Evolutionary conservation across 2,329 filamentous ascomycete genomes (phyloP), one percentile per base, ranked within the genome.

Genomic region (Sphaerulina musiva): DNA sequence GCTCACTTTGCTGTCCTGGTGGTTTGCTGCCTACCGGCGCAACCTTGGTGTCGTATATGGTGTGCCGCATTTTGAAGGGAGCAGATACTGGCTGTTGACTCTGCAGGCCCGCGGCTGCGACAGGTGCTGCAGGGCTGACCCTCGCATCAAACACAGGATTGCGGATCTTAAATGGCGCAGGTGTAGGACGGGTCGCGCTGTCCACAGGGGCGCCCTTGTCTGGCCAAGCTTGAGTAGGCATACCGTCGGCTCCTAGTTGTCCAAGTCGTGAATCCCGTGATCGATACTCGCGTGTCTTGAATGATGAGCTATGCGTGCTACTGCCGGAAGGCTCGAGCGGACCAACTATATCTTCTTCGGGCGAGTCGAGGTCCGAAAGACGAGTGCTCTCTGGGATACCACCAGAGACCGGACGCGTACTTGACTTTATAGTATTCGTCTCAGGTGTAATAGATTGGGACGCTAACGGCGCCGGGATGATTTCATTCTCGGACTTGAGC

Each of bases 191-290:
- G 14, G 32, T 36, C 17, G 34, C 41, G 23, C 36, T 31, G 48
- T 53, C 49, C 26, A 46, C 26, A 26, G 39, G 50, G 32, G 44
- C 40, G 26, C 40, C 47, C 11, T 48, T 56, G 36, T 54, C 57
- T 50, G 55, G 59, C 41, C 60, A 59, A 7, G 62, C 60, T 46
- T 59, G 54, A 36, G 59, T 62, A 38, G 65, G 65, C 65, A 67
- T 66, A 14, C 65, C 65, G 56, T 67, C 65, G 38, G 64, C 63
- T 31, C 65, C 65, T 7, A 67, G 39, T 40, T 62, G 54, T 31
- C 61, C 59, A 32, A 66, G 57, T 39, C 63, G 56, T 32, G 64
- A 60, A 20, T 64, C 59, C 47, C 61, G 54, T 6, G 58, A 55
- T 44, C 59, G 51, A 51, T 61, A 60, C 31, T 51, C 53, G 46